These are phyloP conservation scores for Ceratobasidium sp. DNA, from an alignment of 1,284 basidiomycete genomes.

Conservation along the genomic window DNA sequence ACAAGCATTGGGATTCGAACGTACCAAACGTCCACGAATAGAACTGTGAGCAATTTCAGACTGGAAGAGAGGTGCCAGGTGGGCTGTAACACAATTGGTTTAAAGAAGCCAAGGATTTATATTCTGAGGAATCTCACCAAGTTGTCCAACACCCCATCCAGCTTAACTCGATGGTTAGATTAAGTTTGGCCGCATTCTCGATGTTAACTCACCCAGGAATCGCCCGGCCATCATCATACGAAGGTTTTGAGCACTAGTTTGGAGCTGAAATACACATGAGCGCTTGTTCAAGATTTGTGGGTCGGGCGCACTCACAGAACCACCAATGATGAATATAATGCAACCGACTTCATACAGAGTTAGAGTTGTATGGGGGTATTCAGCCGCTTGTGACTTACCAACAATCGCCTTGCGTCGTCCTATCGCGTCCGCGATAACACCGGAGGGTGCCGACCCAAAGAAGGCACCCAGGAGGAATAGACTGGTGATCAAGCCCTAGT, in stretches of 20 bases:
- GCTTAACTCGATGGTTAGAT: neutral
- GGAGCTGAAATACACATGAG: conserved; percentile 47
- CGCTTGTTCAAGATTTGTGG: neutral
- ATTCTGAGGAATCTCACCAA: conserved; percentile 1
- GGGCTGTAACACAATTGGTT: conserved; percentile 58
- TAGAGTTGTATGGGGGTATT: neutral
- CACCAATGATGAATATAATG: conserved; percentile 59
- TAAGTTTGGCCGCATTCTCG: neutral
- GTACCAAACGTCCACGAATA: conserved; percentile 60
- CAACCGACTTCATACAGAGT: conserved; percentile 46
- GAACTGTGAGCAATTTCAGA: conserved; percentile 66
- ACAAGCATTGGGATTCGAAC: neutral
- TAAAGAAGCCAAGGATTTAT: conserved; percentile 42
- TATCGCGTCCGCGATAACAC: conserved; percentile 48
- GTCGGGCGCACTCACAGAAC: conserved; percentile 48
- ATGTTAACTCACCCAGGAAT: conserved; percentile 59
- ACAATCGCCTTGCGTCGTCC: conserved; percentile 51
- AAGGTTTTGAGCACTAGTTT: conserved; percentile 60
- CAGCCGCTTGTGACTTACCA: neutral
- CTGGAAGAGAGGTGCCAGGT: conserved; percentile 64
- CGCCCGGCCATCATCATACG: conserved; percentile 67
- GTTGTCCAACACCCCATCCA: conserved; percentile 34
- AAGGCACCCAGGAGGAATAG: conserved; percentile 34
- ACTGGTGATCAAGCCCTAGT: conserved; percentile 20
- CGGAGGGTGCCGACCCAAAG: conserved; percentile 44